Evolutionary conservation across 2,329 filamentous ascomycete genomes (phyloP), one percentile per base, ranked within the genome.

Genomic region (Neofusicoccum parvum): DNA sequence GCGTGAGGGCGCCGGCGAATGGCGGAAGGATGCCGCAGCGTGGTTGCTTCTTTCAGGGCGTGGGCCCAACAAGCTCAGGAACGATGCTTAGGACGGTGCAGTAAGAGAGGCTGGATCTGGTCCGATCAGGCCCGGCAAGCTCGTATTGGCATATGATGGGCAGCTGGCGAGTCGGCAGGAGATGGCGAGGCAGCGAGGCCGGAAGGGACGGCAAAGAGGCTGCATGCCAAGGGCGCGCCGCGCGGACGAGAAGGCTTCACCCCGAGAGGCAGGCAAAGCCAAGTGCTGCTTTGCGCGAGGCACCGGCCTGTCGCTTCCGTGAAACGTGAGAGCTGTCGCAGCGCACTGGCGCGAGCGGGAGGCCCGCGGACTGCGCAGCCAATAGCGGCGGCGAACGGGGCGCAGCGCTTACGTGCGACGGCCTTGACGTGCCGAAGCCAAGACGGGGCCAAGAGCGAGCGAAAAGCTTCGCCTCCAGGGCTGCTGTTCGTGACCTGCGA

Each of bases 371-470:
- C 20, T 45, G 54, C 27, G 43, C 43, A 37, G 56, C 56, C 56
- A 60, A 60, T 60, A 15, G 41, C 11, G n/a, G 56, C 32, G 11
- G n/a, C n/a, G 3, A 11, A 20, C 23, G 56, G 56, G 27, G 27
- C 41, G 56, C 56, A 60, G 56, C 56, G 56, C 56, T 60, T 60
- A 60, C 56, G 56, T 60, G 56, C 56, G 32, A 32, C 56, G 56
- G 56, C 41, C 15, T 37, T 9, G 27, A 48, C 14, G 5, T 48
- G 56, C 56, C 56, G 56, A 23, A 49, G 56, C 56, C 56, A 60
- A 60, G 56, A 48, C 32, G 14, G 27, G 43, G 56, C 56, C 56
- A 60, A 60, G 56, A 20, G 27, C 15, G 43, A 34, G 56, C 43
- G 27, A 45, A 60, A 60, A 60, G 56, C 56, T 60, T 60, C 56